Conservation (phyloP, 306 rosid species). For the Begonia peltatifolia region DNA sequence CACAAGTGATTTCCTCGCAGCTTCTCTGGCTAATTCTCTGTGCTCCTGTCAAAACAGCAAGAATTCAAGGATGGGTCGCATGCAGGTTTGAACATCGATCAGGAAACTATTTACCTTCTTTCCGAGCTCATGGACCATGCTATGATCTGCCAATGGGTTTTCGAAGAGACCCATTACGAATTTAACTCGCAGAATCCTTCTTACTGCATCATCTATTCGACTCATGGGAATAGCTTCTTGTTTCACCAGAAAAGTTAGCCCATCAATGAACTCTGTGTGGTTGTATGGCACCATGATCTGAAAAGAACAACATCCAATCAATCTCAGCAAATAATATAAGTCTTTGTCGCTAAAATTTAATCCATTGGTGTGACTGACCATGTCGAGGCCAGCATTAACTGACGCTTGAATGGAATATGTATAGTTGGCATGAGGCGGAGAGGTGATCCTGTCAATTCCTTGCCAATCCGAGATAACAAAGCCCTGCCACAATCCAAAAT, state of each 20-base stretch:
- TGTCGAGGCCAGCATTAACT: slow-evolving; percentile 27
- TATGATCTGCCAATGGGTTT: slow-evolving; percentile 20
- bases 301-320: background rate
- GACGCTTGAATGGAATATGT: slow-evolving; percentile 18
- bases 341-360: background rate
- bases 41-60: slow-evolving; percentile 15
- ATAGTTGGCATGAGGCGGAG: slow-evolving; percentile 22
- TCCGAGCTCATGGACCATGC: slow-evolving; percentile 21
- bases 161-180: slow-evolving; percentile 26
- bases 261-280: slow-evolving; percentile 22
- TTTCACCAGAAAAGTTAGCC: slow-evolving; percentile 16
- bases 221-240: slow-evolving; percentile 16
- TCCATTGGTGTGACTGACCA: slow-evolving; percentile 9
- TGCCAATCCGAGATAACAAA: slow-evolving; percentile 31
- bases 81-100: too few relatives aligned
- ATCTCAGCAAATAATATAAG: background rate
- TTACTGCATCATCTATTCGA: slow-evolving; percentile 31
- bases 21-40: slow-evolving; percentile 31
- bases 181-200: slow-evolving; percentile 21
- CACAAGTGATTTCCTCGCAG: slow-evolving; percentile 22
- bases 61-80: background rate
- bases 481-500: slow-evolving; percentile 12
- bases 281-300: slow-evolving; percentile 26
- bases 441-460: slow-evolving; percentile 25
- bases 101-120: slow-evolving; percentile 10